Conservation (phyloP, 768 basidiomycete genomes). For the Tricholoma sp. region DNA sequence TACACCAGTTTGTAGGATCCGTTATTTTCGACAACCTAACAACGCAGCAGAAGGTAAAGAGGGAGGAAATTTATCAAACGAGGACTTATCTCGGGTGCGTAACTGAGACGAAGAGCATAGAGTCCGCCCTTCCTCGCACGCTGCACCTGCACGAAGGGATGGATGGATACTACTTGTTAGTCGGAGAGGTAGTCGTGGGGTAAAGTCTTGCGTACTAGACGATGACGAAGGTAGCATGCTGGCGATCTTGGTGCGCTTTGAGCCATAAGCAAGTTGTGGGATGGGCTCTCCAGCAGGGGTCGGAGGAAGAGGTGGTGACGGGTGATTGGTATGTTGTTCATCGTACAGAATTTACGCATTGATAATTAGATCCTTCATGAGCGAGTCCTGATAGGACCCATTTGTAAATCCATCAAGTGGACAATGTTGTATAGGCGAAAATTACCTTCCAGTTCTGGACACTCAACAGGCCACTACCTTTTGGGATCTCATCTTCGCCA, state of each 20-base stretch:
- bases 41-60: no score
- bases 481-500: constrained; percentile 86
- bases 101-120: constrained; percentile 14
- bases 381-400: constrained; percentile 28
- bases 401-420: neutral
- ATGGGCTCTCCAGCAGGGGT: constrained; percentile 63
- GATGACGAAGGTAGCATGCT: constrained; percentile 35
- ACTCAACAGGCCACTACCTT: constrained; percentile 68
- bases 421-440: neutral
- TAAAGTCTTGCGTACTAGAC: constrained; percentile 63
- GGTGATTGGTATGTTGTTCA: constrained; percentile 34
- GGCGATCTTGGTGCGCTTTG: constrained; percentile 62
- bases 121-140: constrained; percentile 32
- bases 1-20: neutral
- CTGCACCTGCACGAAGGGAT: constrained; percentile 48
- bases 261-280: constrained; percentile 58
- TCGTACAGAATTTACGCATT: constrained; percentile 67
- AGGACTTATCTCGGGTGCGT: constrained; percentile 17
- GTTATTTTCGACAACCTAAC: neutral
- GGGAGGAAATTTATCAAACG: constrained; percentile 24
- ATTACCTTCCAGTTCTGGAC: constrained; percentile 73
- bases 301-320: constrained; percentile 69
- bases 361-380: constrained; percentile 85
- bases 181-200: constrained; percentile 70
- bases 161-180: constrained; percentile 80